A percentile compares a stretch with the other conserved stretches of the same genome.
Conservation (phyloP, 1,284 basidiomycete species). For the Microbotryum violaceum region DNA sequence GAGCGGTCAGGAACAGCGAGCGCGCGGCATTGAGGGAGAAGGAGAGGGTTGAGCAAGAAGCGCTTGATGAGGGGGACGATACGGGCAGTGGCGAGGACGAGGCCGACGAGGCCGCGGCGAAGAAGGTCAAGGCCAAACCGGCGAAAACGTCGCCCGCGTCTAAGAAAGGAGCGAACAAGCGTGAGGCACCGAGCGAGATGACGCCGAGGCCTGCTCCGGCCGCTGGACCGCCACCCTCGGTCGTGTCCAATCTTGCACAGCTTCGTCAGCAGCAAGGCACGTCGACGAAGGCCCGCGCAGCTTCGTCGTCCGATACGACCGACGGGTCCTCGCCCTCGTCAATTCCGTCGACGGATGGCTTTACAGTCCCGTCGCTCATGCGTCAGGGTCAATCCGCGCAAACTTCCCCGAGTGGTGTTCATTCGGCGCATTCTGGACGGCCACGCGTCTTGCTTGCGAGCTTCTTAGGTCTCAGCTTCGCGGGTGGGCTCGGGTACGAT, state of each 20-base stretch:
- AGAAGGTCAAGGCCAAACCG: slow-evolving; percentile 6
- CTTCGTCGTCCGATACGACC: neutral
- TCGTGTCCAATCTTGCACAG: neutral
- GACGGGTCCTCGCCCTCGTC: slow-evolving; percentile 21
- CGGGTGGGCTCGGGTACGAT: slow-evolving; percentile 27
- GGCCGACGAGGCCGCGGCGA: slow-evolving; percentile 21
- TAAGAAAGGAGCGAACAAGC: slow-evolving; percentile 1
- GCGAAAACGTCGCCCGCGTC: neutral
- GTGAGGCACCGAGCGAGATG: neutral
- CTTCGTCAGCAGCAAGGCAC: slow-evolving; percentile 7
- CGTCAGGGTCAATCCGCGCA: neutral
- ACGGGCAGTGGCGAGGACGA: slow-evolving; percentile 19
- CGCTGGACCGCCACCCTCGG: neutral
- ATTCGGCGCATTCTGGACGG: neutral
- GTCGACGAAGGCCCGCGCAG: neutral
- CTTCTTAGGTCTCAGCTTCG: slow-evolving; percentile 29
- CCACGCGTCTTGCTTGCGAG: slow-evolving; percentile 25
- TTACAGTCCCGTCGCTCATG: slow-evolving; percentile 6
- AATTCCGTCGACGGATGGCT: slow-evolving; percentile 10
- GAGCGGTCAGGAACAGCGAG: slow-evolving; percentile 11
- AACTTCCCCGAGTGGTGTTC: neutral
- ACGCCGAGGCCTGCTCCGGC: neutral
- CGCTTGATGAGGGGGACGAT: slow-evolving; percentile 18
- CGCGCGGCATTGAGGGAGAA: slow-evolving; percentile 12
- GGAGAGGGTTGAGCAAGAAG: slow-evolving; percentile 11